Evolutionary conservation across 495 filamentous ascomycete genomes (phyloP).

Genomic region (Tuber brumale): DNA sequence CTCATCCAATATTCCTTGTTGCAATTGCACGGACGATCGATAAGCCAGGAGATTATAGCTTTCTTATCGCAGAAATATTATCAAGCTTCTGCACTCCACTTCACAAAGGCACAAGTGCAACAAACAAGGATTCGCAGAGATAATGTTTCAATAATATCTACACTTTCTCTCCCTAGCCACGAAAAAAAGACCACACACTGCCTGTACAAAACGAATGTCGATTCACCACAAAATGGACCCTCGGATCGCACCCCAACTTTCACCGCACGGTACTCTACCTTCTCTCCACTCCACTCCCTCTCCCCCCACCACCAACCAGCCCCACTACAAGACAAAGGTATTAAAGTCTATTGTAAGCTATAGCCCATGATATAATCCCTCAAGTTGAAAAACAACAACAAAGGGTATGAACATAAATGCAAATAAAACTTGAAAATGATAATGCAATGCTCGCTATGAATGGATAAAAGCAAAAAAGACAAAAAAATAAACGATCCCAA

Average conservation of each 20-base stretch:
- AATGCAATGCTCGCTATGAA: slow-evolving; percentile 13
- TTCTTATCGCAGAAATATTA: neutral
- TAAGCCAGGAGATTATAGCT: neutral
- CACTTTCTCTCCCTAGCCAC: neutral
- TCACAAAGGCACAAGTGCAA: neutral
- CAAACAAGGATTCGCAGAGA: neutral
- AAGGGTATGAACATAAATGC: neutral
- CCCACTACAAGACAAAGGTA: neutral
- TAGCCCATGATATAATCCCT: neutral
- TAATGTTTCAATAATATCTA: neutral
- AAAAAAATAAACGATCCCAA: slow-evolving; percentile 8
- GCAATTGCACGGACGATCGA: neutral
- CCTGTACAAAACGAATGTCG: neutral
- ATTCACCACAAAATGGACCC: neutral
- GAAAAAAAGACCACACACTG: neutral
- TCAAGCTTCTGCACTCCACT: neutral
- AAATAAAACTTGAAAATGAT: slow-evolving; percentile 8
- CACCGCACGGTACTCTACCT: too few species aligned
- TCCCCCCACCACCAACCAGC: neutral
- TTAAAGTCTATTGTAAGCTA: neutral
- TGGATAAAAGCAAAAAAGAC: slow-evolving; percentile 8
- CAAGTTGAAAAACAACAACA: neutral
- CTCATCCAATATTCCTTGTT: neutral
- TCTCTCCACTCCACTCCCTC: neutral
- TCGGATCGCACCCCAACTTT: too few species aligned